Base-by-base conservation (phyloP, 2,329 filamentous ascomycete species). In the Sporothrix brunneoviolacea region DNA sequence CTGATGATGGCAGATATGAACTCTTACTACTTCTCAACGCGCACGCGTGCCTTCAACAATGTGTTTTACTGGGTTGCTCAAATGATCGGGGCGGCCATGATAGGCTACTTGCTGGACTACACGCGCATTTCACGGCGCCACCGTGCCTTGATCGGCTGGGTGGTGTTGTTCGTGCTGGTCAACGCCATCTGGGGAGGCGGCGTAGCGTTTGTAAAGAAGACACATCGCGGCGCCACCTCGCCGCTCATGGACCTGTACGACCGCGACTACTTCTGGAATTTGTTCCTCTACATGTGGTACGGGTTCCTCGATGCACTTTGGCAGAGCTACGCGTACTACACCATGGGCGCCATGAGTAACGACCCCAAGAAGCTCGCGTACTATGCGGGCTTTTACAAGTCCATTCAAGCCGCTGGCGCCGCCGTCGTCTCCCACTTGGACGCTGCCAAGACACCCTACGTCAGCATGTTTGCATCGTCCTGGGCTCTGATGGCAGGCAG, bases 271-370 rank as follows among this genome's bases (percentile, higher is more conserved):
- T 41, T 40, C 38, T 46, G 48, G 39, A 30, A 45, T 12, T 19
- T 52, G 8, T 32, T 53, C 10, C 45, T 55, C 18, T 55, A 52
- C 49, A 54, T 55, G 37, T 51, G 28, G 16, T 54, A 48, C 21
- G 54, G 54, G 18, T 42, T 56, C 27, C 27, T 48, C 16, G 55
- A 56, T 28, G 52, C 53, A 8, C 22, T 44, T 1, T 56, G 43
- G 46, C 55, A 56, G 50, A 51, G 88, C 60, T 69, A 73, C n/a
- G 77, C 48, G 19, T 55, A 55, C 48, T 56, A 50, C 18, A 49
- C 24, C 35, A 55, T 57, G 53, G 45, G 48, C 21, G 51, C 51
- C 27, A 28, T 57, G 39, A 52, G 19, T 48, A 57, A 55, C 48
- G 44, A 55, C 42, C 41, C 51, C 19, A 38, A 36, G 28, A 55